phyloP scores from a whole-genome alignment of 140 eudicot species.

The Flaveria floridana region DNA sequence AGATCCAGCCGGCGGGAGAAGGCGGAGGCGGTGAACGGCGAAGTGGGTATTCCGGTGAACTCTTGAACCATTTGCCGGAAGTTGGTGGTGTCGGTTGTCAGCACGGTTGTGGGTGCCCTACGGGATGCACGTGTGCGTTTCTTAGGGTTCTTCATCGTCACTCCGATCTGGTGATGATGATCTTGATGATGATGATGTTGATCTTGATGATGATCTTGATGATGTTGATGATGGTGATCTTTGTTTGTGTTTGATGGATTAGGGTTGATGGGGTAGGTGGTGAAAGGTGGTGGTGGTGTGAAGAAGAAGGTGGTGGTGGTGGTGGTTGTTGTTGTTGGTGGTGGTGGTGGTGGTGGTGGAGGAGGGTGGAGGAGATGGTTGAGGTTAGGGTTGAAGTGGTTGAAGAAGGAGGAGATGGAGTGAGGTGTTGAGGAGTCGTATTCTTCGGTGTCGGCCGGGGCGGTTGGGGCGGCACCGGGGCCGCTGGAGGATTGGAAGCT shows the following conservation, averaged over 20 bases:
- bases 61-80: constrained; percentile 90
- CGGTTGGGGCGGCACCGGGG: constrained; percentile 30
- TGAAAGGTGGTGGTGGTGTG: constrained; percentile 25
- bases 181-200: constrained; percentile 3
- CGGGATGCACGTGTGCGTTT: constrained; percentile 76
- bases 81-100: constrained; percentile 66
- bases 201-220: not conserved
- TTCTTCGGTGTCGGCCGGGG: constrained; percentile 48
- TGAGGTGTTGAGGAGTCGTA: constrained; percentile 43
- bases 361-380: constrained; percentile 27
- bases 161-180: constrained; percentile 22
- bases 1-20: constrained; percentile 63
- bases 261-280: constrained; percentile 27
- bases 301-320: constrained; percentile 33
- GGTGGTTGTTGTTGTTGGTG: not conserved
- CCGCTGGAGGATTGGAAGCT: constrained; percentile 67
- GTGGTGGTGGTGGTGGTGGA: constrained; percentile 19
- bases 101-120: constrained; percentile 78
- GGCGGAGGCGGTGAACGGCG: constrained; percentile 47
- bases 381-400: constrained; percentile 36
- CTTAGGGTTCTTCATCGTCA: constrained; percentile 41
- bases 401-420: constrained; percentile 45
- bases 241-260: constrained; percentile 19
- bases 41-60: constrained; percentile 77
- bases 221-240: not conserved